Base-by-base conservation (phyloP, 495 filamentous ascomycete genomes). In the Trichoderma asperelloides region DNA sequence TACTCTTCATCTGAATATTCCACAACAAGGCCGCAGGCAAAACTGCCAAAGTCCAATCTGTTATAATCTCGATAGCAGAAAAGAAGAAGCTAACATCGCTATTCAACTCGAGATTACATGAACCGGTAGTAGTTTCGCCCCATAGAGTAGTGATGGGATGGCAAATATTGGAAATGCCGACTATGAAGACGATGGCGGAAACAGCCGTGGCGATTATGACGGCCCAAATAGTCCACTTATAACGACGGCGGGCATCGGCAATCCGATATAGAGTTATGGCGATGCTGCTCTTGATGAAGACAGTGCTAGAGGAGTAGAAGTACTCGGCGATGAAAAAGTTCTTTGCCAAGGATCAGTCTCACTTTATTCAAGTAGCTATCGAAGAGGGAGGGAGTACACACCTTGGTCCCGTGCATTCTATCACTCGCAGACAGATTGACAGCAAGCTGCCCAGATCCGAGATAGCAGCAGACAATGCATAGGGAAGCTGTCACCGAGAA, bases 41-140 rank as follows among this genome's bases (percentile, higher is more conserved):
- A 28, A 68, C 45, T n/a, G 69, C 69, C 33, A 70, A 47, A 45
- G 69, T 37, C 66, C 66, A 70, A 40, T 70, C 69, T 18, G 68
- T 70, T 49, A 62, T 9, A 45, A 70, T 70, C 57, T 67, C 65
- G 7, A 70, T 63, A 21, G 68, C 68, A n/a, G 68, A 70, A 62
- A 70, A 70, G 68, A 70, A 70, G 66, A 67, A 68, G 55, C 68
- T 67, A 7, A 70, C 66, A 23, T 67, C 62, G 66, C 68, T 70
- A 66, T 70, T 65, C 3, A 70, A 66, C 62, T 63, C 51, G 27
- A 67, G 68, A 41, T 70, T 70, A 45, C 68, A 70, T 65, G 65
- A 64, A 21, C 68, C 68, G 25, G 55, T 60, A 9, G 68, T 67
- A 25, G 66, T 70, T 45, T 70, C 68, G 30, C 66, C 68, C 68